Evolutionary conservation across 495 filamentous ascomycete species (phyloP), one percentile per base, ranked within the genome.

Genomic region (Parathielavia appendiculata): DNA sequence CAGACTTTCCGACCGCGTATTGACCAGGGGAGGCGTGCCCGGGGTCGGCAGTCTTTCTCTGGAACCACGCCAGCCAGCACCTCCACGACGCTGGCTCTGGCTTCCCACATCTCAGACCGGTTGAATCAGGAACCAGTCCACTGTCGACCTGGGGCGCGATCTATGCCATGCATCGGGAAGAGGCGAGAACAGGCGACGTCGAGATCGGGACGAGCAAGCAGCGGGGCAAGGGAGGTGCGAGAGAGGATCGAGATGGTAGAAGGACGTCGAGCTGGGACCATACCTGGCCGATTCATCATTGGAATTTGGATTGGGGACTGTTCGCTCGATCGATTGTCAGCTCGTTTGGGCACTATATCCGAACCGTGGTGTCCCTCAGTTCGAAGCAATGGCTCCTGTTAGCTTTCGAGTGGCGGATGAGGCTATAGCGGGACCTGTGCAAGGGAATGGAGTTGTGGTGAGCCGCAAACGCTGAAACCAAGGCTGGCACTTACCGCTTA

Each of bases 211-310:
- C 35, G 50, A 57, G 58, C 63, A 70, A 34, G 54, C 51, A 65
- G 64, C 64, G 69, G 69, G 67, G 69, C 66, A 69, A 51, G 40
- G 62, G 65, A 68, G 61, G 63, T n/a, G n/a, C n/a, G 58, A 57
- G 39, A 20, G 47, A 45, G 44, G 51, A 52, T 59, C 40, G 60
- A 56, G 63, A 51, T 58, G 63, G 62, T 53, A 43, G 35, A 54
- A 66, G 63, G 63, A 67, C 64, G 63, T 65, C 54, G 54, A 43
- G 35, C 41, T 40, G 63, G 60, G 59, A 60, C 56, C 69, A 52
- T 82, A 82, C 80, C 80, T 82, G 77, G 74, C 69, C 80, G 75
- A 72, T 82, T 82, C 80, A 82, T 82, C 67, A 71, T 75, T 44
- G 52, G 26, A 45, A 50, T 34, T 54, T 45, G 16, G 41, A 23